phyloP scores from a whole-genome alignment of 176 grass and related monocot species.

The Rhipidocladum racemiflorum region DNA sequence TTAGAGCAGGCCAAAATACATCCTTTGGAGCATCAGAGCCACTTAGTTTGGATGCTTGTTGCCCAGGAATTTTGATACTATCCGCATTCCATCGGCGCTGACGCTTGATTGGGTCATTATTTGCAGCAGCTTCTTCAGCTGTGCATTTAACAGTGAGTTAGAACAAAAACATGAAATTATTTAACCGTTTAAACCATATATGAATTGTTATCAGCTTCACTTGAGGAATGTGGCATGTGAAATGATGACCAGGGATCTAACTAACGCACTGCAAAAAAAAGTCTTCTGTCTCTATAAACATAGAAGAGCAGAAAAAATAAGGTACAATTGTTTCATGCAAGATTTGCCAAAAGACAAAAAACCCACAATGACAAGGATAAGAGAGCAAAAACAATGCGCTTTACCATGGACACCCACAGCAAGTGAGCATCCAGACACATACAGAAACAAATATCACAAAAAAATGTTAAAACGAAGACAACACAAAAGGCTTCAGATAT shows the following conservation, averaged over 20 bases:
- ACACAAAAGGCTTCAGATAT: constrained; percentile 3
- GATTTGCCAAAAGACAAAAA: not conserved
- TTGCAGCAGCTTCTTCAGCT: constrained; percentile 38
- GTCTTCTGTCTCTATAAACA: not conserved
- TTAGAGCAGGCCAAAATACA: constrained; percentile 22
- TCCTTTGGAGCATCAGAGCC: constrained; percentile 41
- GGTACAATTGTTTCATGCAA: not conserved
- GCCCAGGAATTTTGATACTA: constrained; percentile 38
- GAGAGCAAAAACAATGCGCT: not conserved
- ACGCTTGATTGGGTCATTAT: constrained; percentile 50
- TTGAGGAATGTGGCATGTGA: constrained; percentile 8
- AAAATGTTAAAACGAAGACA: not conserved
- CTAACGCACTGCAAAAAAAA: not conserved
- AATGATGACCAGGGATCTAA: not conserved
- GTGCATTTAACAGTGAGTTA: constrained; percentile 30
- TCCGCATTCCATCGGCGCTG: constrained; percentile 43
- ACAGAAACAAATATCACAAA: not conserved
- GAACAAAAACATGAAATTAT: not conserved
- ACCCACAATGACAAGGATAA: not conserved
- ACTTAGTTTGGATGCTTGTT: constrained; percentile 33
- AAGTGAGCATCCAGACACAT: not conserved
- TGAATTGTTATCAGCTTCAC: not conserved
- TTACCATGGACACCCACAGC: not conserved
- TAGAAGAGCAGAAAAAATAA: not conserved
- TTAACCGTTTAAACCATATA: not conserved